Base-by-base conservation (phyloP, 2,329 filamentous ascomycete species). In the Ustulina deusta region DNA sequence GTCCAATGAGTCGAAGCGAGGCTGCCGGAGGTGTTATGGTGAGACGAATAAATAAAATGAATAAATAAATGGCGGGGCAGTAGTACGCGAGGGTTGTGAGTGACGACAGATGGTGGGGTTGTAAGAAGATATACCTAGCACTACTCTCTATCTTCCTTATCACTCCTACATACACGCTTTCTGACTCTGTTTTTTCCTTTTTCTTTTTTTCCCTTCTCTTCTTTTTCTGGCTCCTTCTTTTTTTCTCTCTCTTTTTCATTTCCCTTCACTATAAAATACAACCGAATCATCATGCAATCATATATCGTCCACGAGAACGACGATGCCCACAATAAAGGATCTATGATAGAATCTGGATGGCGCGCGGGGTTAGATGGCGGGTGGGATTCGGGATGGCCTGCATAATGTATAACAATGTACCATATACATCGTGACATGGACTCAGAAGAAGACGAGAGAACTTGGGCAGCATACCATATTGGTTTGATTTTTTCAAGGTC, bases 101-200 rank as follows among this genome's bases (percentile, higher is more conserved):
- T n/a, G 32, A 34, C 22, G 36, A 56, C 34, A 9, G 57, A 17
- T 62, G 64, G 65, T 59, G 68, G 64, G 64, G 61, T 64, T 65
- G 46, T 27, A 46, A 25, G 32, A 52, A n/a, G n/a, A n/a, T n/a
- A n/a, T n/a, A n/a, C n/a, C n/a, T 13, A 49, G 1, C 46, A 29
- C 46, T 49, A 49, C 22, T 25, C 2, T 22, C 10, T n/a, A n/a
- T n/a, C 3, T 44, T 46, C 2, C 42, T 46, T 49, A 49, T 49
- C 46, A 11, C 22, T 22, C 25, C 20, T 22, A 46, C n/a, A 20
- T 44, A 22, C 40, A n/a, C n/a, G n/a, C n/a, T n/a, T n/a, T n/a
- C n/a, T n/a, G n/a, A n/a, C n/a, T n/a, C 20, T 13, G 29, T 17
- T 56, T 29, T 29, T 20, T 25, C 20, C 17, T 56, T 40, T 27